phyloP scores from a whole-genome alignment of 148 eudicot species.

The Diospyros lotus region DNA sequence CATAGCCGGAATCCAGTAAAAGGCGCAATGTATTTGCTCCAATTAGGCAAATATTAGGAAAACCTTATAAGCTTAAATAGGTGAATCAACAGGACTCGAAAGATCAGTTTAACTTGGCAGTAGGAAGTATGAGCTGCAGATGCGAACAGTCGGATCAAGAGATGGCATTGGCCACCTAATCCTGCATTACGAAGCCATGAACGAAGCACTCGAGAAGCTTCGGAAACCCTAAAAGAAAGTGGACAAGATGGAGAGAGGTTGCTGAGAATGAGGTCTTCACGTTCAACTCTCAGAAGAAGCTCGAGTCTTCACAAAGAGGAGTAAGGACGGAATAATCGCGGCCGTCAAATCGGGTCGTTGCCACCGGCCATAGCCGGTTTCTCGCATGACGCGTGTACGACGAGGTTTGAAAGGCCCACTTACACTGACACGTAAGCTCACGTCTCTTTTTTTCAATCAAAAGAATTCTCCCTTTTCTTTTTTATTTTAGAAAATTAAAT shows the following conservation, averaged over 20 bases:
- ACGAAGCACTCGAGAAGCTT: neutral
- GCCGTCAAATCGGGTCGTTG: neutral
- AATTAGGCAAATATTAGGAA: too few species aligned
- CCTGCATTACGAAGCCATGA: neutral
- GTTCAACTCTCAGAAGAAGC: neutral
- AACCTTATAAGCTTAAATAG: too few species aligned
- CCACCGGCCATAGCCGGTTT: neutral
- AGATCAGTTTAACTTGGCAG: neutral
- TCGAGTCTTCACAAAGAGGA: neutral
- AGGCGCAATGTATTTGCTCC: too few species aligned
- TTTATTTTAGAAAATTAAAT: too few species aligned
- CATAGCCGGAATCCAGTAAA: too few species aligned
- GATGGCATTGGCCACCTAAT: neutral
- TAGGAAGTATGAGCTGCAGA: neutral
- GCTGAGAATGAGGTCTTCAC: neutral
- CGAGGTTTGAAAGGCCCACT: too few species aligned
- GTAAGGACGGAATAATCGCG: neutral
- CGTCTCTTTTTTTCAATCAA: too few species aligned
- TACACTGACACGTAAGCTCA: too few species aligned
- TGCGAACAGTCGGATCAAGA: neutral
- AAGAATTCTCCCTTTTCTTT: too few species aligned
- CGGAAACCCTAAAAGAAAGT: neutral
- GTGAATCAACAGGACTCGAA: too few species aligned
- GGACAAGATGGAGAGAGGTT: neutral
- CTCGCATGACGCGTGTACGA: neutral